phyloP scores from a whole-genome alignment of 2,329 filamentous ascomycete genomes.

The Microascus cirrosus region DNA sequence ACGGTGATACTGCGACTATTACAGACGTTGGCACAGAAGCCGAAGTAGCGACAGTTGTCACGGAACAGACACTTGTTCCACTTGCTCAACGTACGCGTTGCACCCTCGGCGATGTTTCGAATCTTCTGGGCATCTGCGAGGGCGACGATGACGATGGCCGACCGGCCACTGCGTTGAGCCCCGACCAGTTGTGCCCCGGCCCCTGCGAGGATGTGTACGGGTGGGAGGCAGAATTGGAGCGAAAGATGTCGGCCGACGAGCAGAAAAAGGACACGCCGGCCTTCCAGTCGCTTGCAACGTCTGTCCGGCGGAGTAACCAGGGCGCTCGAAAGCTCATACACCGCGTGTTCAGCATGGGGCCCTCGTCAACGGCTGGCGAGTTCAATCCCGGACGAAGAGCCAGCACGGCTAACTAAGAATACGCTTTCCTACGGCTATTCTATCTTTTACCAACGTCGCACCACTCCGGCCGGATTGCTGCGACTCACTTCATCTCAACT shows the following conservation, averaged over 20 bases:
- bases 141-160: conserved; percentile 13
- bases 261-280: conserved; percentile 3
- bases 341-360: conserved; percentile 22
- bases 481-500: background rate
- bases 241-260: conserved; percentile 9
- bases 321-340: conserved; percentile 24
- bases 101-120: conserved; percentile 22
- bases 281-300: conserved; percentile 6
- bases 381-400: background rate
- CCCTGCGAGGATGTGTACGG: conserved; percentile 33
- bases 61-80: conserved; percentile 3
- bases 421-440: background rate
- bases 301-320: conserved; percentile 14
- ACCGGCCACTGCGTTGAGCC: too few relatives aligned
- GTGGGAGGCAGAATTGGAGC: conserved; percentile 33
- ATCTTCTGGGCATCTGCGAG: conserved; percentile 18
- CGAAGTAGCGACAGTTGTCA: background rate
- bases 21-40: background rate
- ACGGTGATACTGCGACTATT: background rate
- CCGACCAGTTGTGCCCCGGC: conserved; percentile 9
- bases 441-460: background rate
- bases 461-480: too few relatives aligned
- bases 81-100: conserved; percentile 6
- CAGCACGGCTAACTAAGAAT: background rate
- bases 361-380: background rate